phyloP scores from a whole-genome alignment of 257 asterid species.

The Solanum gandarillasii region DNA sequence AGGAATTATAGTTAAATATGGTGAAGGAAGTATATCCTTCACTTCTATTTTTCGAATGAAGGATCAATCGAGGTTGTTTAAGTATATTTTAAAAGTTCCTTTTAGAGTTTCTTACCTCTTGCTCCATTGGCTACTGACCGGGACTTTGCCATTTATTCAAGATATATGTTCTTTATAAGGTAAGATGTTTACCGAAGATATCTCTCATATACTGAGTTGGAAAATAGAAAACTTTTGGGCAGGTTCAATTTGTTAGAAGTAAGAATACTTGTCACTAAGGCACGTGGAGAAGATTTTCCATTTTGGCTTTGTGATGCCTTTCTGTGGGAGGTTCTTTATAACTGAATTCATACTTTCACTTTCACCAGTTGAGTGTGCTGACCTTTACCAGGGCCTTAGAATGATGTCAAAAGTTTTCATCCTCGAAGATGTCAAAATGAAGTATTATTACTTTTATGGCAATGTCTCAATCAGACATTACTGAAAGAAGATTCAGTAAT shows the following conservation, averaged over 20 bases:
- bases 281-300: neutral
- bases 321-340: neutral
- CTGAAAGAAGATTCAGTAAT: neutral
- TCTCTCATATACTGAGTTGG: neutral
- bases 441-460: neutral
- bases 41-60: neutral
- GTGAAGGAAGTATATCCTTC: neutral
- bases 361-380: neutral
- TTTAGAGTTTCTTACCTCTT: neutral
- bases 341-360: neutral
- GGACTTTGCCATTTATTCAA: neutral
- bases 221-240: neutral
- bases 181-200: neutral
- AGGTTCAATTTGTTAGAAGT: neutral
- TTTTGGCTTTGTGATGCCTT: neutral
- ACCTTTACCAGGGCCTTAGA: neutral
- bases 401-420: neutral
- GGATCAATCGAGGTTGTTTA: neutral
- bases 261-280: neutral
- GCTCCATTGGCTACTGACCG: neutral
- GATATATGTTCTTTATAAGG: neutral
- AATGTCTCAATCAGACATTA: neutral
- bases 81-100: neutral
- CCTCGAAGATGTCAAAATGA: neutral
- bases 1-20: neutral